Base-by-base conservation (phyloP, 2,329 filamentous ascomycete genomes). In the Aspergillus sp. region DNA sequence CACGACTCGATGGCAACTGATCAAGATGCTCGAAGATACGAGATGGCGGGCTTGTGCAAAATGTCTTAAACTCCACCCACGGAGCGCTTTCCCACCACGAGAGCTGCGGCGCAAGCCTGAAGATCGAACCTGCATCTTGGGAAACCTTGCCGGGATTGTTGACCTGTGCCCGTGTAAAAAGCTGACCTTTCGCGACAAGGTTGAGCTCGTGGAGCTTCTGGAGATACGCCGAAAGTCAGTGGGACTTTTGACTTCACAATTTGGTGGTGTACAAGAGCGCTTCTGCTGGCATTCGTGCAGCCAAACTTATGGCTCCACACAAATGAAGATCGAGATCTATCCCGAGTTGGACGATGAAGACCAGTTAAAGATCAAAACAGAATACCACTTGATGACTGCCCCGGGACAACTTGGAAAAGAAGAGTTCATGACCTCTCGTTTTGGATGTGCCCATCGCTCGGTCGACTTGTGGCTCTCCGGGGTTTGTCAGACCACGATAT, bases 161-260 rank as follows among this genome's bases (percentile, higher is more conserved):
- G 73, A 76, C 41, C 51, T 76, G 26, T 76, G 73, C 50, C 73
- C 73, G 9, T 76, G 73, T 68, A 73, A 70, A 52, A 76, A 76
- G 58, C 54, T 76, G 55, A 76, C 73, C 0, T 75, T 71, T 56
- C 69, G 66, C 5, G 73, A 75, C 55, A 76, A 73, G 54, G 50
- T 70, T 43, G 69, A 75, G 17, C 66, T 76, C 3, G 55, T 69
- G 6, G 67, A 74, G n/a, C 64, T 72, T 12, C 43, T 75, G 30
- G 65, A 66, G 38, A 58, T 71, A 43, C 67, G 72, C 5, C 65
- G 69, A 53, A 64, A 62, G 30, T 59, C 72, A 0, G 51, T 72
- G 11, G 55, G 58, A 17, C 60, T 65, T 22, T 55, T 75, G 26
- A 58, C 62, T 7, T 58, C 59, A 3, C 62, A 72, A 30, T 72